phyloP scores from a whole-genome alignment of 306 rosid species.

The Corylus americana region DNA sequence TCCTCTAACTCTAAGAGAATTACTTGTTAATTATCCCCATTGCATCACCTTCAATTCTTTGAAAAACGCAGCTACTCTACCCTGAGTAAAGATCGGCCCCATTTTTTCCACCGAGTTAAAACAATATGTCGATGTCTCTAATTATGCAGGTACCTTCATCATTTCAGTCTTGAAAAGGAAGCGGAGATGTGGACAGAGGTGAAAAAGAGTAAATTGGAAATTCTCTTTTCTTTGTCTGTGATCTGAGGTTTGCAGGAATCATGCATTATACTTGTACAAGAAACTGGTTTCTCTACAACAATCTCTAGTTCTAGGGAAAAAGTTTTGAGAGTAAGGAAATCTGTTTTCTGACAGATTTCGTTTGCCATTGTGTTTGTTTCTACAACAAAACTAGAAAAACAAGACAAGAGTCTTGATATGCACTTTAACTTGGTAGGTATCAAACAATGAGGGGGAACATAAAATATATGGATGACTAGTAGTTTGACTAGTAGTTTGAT shows the following conservation, averaged over 20 bases:
- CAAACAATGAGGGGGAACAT: neutral
- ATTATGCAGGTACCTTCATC: neutral
- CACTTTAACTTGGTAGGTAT: neutral
- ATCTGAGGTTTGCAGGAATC: neutral
- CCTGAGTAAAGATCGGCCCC: neutral
- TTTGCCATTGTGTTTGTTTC: neutral
- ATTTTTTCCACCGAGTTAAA: too few species aligned
- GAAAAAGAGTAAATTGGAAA: neutral
- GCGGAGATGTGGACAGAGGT: neutral
- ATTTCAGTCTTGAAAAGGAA: neutral
- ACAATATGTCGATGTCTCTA: neutral
- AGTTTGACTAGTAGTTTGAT: neutral
- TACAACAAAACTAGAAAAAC: neutral
- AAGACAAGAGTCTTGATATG: neutral
- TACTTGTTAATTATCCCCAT: neutral
- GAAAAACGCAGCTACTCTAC: neutral
- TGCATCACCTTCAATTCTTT: neutral
- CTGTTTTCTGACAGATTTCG: neutral
- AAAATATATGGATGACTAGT: conserved; percentile 1
- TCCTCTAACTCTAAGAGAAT: neutral
- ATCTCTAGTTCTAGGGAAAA: neutral
- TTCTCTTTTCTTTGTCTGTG: neutral
- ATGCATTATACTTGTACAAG: neutral
- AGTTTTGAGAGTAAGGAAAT: neutral
- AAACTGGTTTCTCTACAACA: neutral